Evolutionary conservation across 2,329 filamentous ascomycete species (phyloP), one percentile per base, ranked within the genome.

Genomic region (Penicillium thymicola): DNA sequence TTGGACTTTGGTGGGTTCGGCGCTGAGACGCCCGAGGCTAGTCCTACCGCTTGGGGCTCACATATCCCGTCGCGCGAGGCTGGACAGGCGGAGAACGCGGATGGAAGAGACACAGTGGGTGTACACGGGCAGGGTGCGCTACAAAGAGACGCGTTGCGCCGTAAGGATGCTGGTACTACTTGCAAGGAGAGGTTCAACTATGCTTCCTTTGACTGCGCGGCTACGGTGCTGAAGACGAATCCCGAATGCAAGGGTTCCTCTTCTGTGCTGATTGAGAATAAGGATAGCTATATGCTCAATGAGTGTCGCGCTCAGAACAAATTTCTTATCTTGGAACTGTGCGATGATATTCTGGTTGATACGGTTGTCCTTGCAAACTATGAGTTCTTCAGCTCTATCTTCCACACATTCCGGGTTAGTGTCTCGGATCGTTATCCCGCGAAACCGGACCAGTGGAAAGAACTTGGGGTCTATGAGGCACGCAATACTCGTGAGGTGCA

Each of bases 121-220:
- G 63, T 72, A 27, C 45, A 59, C 18, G 72, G 77, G 3, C 79
- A 81, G 27, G 75, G 77, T 23, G 72, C 81, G 2, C 67, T 78
- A 0, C 78, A 80, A 46, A 76, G 79, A n/a, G 80, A 81, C 18
- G 78, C 81, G 36, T 81, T 85, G 59, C 84, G 90, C 37, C 92
- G 89, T 70, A 97, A 95, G 73, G 92, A 97, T 73, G 94, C 94
- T 4, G 94, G 94, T 8, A 96, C 90, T 73, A 99, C 94, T 0
- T 97, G 93, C 82, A 97, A 97, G 75, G 94, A 97, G 75, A 84
- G 94, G 43, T 97, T 96, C 75, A 97, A 96, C 53, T 99, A 96
- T 75, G 92, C 94, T 7, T 97, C 93, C 0, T 97, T 97, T 69
- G 94, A 99, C 72, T 96, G 92, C 59, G 94, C 94, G 11, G 94